Evolutionary conservation across 345 rosid genomes (phyloP).

Genomic region (Trapa bicornis): DNA sequence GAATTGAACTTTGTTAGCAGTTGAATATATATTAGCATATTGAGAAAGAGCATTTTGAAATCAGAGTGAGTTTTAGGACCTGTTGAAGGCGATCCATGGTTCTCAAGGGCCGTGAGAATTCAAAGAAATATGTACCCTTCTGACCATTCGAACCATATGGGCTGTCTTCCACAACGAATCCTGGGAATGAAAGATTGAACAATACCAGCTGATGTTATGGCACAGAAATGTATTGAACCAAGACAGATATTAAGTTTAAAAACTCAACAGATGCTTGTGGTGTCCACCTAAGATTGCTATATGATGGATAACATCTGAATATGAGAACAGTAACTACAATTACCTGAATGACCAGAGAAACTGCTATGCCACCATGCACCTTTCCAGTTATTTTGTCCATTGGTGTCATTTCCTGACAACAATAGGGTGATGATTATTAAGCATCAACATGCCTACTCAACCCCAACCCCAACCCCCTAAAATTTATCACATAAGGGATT

Average conservation of each 20-base stretch:
- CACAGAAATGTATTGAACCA: neutral
- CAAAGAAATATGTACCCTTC: constrained; percentile 75
- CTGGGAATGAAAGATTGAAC: constrained; percentile 18
- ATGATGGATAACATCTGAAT: too few relatives aligned
- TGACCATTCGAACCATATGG: constrained; percentile 59
- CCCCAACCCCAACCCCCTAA: constrained; percentile 10
- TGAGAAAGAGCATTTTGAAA: neutral
- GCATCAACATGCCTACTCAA: constrained; percentile 7
- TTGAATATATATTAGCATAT: neutral
- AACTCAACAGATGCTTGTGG: neutral
- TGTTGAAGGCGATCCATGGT: constrained; percentile 86
- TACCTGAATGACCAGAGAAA: constrained; percentile 58
- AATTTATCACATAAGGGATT: neutral
- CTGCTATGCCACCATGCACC: constrained; percentile 98
- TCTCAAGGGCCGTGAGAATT: constrained; percentile 85
- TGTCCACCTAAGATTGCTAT: neutral
- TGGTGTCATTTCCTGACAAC: constrained; percentile 68
- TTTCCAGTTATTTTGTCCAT: constrained; percentile 88
- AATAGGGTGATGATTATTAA: constrained; percentile 3
- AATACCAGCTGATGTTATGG: neutral
- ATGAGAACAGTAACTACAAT: constrained; percentile 1
- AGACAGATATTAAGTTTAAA: neutral
- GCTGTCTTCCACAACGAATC: constrained; percentile 79
- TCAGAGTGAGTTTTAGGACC: constrained; percentile 22
- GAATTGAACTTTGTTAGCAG: neutral